Evolutionary conservation across 2,329 filamentous ascomycete genomes (phyloP), one percentile per base, ranked within the genome.

Genomic region (Drechslera avenae): DNA sequence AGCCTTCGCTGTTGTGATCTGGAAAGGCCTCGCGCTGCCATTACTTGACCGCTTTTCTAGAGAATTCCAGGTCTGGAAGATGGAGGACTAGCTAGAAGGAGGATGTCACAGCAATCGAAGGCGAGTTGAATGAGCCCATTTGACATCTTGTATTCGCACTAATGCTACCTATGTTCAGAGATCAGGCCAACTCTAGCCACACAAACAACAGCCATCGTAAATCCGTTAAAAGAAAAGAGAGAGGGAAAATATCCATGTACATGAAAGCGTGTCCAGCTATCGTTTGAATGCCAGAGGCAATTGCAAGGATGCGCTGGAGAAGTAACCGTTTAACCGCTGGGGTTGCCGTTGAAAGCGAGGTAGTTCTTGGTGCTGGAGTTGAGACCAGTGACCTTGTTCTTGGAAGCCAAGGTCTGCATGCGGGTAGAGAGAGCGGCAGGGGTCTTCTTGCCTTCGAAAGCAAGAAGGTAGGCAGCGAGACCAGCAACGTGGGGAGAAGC

Each of bases 401-500:
- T 75, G 50, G 73, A 73, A 31, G 76, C 73, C 17, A 79, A 72
- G 36, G 66, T 63, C 55, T 71, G 66, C 56, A 86, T 76, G 59
- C 78, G 78, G 41, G 68, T 21, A 62, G 76, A 78, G 17, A 86
- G 77, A 9, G 74, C 79, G 44, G 75, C 68, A 0, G 82, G 79
- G n/a, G 73, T 75, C 40, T 52, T 69, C 51, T 75, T 67, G 34
- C 73, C 73, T 57, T 81, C 76, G 31, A 82, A 71, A 14, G 67
- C 68, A 76, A 89, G 84, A 40, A 90, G 76, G 74, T 89, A 90
- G 40, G 86, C 86, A 32, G 81, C 85, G n/a, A 90, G 79, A 57
- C 87, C 87, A 43, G 84, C 81, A 52, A 90, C 79, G 69, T 90
- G 87, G 13, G 87, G 87, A 31, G 82, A 81, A 42, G 87, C 86